Conservation (phyloP, 2,329 filamentous ascomycete species). For the Colletotrichum tanaceti region DNA sequence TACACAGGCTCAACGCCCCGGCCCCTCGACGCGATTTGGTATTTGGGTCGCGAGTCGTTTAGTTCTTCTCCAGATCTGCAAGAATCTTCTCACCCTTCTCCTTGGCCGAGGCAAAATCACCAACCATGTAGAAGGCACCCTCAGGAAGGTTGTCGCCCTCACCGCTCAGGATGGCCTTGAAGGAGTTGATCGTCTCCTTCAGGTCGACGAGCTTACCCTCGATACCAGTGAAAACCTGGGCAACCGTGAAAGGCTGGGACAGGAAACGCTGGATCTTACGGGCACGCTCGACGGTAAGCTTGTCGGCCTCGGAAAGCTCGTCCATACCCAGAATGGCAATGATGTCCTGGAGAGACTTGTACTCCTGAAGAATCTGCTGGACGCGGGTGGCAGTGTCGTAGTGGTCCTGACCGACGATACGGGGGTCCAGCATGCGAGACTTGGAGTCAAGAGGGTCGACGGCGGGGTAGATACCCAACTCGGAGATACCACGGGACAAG, state of each 20-base stretch:
- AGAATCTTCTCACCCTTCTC: slow-evolving; percentile 99
- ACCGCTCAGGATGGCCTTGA: slow-evolving; percentile 96
- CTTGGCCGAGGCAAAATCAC: slow-evolving; percentile 91
- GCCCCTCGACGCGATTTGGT: slow-evolving; percentile 38
- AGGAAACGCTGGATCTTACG: slow-evolving; percentile 99
- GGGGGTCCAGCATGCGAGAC: slow-evolving; percentile 99
- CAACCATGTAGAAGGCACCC: slow-evolving; percentile 97
- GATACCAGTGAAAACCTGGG: slow-evolving; percentile 87
- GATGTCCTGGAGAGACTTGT: slow-evolving; percentile 99
- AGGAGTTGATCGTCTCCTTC: slow-evolving; percentile 97
- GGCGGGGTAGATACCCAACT: slow-evolving; percentile 99
- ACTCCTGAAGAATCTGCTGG: slow-evolving; percentile 99
- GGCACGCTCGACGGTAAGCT: slow-evolving; percentile 99
- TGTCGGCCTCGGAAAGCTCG: slow-evolving; percentile 98
- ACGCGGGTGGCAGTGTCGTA: slow-evolving; percentile 94
- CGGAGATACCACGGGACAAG: slow-evolving; percentile 99
- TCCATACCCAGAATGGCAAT: slow-evolving; percentile 99
- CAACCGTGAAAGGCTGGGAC: slow-evolving; percentile 96
- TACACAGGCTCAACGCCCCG: slow-evolving; percentile 69
- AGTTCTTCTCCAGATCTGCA: slow-evolving; percentile 81
- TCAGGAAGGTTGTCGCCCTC: slow-evolving; percentile 97
- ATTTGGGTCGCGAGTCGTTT: slow-evolving; percentile 40
- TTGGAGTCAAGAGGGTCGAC: slow-evolving; percentile 99
- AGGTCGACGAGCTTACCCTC: slow-evolving; percentile 97
- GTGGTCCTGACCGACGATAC: slow-evolving; percentile 98